Base-by-base conservation (phyloP, 148 eudicot genomes). In the Rheum nobile region DNA sequence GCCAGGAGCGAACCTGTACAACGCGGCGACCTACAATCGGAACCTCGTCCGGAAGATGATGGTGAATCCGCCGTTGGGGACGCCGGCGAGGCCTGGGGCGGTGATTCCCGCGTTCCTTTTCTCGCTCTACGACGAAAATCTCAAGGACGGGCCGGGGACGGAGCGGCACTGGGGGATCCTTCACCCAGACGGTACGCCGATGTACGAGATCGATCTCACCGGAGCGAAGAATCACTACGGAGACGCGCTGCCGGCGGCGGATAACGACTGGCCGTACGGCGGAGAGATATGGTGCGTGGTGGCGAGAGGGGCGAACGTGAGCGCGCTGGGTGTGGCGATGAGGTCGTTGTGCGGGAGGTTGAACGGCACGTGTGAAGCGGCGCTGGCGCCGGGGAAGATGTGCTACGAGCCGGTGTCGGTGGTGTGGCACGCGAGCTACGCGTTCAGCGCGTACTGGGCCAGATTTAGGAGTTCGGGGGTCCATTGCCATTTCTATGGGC, bases 121-220 rank as follows among this genome's bases (percentile, higher is more conserved):
- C 75, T 88, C 98, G 0, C 72, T 93, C 12, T 93, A 82, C 47
- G 78, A 93, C 54, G 98, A 93, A 77, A 83, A 91, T 69, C 82
- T 80, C n/a, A 90, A 89, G 76, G 54, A 38, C 0, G 98, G 98
- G 32, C 91, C 86, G 0, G 89, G 81, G 21, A 91, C 95, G 0
- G 97, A 93, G 80, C 78, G 98, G 35, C 88, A 88, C 42, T 93
- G 97, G 95, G 98, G 98, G 6, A 42, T 93, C 65, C 32, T 86
- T 1, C 24, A 72, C 32, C 80, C 89, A 3, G 78, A 74, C 72
- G 92, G 91, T 3, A 67, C 75, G 14, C 83, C 83, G 1, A 31
- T 80, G 28, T 91, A 87, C 67, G 82, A 81, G 21, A 48, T 91
- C 6, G 91, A 91, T 78, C 34, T 91, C 8, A 74, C 76, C 0